These are phyloP conservation scores for Suillus occidentalis DNA, from an alignment of 768 basidiomycete species.

Conservation along the genomic window DNA sequence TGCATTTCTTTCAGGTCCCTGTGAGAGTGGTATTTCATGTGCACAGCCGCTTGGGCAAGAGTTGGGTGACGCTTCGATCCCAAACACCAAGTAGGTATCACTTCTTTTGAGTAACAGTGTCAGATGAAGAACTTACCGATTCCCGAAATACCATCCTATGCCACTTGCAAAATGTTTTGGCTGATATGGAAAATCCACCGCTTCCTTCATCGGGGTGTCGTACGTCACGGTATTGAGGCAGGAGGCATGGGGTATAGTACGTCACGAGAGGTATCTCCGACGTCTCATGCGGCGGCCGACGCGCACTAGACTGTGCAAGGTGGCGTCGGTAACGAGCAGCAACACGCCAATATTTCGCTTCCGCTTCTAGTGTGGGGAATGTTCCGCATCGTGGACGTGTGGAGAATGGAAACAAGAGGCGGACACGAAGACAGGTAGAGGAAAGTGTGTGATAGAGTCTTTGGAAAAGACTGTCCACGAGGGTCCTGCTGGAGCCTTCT, in stretches of 20 bases:
- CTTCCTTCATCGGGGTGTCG: conserved; percentile 5
- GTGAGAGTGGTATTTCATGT: conserved; percentile 37
- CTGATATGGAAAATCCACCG: conserved; percentile 30
- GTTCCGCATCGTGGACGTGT: conserved; percentile 15
- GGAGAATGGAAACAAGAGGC: conserved; percentile 13
- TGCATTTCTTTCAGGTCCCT: conserved; percentile 41
- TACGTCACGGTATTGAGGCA: conserved; percentile 37
- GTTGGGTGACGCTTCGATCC: conserved; percentile 35
- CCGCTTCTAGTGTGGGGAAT: conserved; percentile 24
- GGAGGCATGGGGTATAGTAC: conserved; percentile 38
- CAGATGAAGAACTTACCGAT: conserved; percentile 32
- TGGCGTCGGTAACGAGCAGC: conserved; percentile 28
- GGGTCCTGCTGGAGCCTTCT: neutral
- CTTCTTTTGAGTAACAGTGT: neutral
- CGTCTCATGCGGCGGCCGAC: conserved; percentile 8
- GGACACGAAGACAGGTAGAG: conserved; percentile 16
- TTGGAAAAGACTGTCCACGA: conserved; percentile 11
- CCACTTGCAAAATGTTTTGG: conserved; percentile 44
- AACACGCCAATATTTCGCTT: conserved; percentile 33
- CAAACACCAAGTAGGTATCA: neutral
- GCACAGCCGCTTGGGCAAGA: conserved; percentile 30
- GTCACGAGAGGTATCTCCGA: conserved; percentile 25
- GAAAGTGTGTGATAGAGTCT: conserved; percentile 16
- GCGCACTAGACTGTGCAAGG: conserved; percentile 11
- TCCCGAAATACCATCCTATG: conserved; percentile 45